A percentile compares a stretch with the other conserved stretches of the same genome.
phyloP scores from a whole-genome alignment of 2,329 filamentous ascomycete genomes.

The Alternaria sp. region DNA sequence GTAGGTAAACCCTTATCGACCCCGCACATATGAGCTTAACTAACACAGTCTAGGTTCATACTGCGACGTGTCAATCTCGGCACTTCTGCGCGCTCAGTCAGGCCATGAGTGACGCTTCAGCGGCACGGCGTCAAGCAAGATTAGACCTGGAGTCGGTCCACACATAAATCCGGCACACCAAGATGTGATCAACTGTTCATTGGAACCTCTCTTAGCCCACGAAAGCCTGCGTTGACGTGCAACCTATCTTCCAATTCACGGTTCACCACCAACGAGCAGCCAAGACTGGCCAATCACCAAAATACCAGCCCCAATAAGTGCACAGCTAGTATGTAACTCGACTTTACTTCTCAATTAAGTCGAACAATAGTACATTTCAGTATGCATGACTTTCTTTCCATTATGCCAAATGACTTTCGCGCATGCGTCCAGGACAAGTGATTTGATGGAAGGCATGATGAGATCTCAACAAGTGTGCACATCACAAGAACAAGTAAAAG shows the following conservation, averaged over 20 bases:
- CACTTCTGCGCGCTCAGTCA: neutral
- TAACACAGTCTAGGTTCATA: neutral
- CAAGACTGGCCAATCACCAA: neutral
- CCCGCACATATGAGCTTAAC: neutral
- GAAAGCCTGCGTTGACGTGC: neutral
- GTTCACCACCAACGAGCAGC: neutral
- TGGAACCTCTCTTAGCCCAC: neutral
- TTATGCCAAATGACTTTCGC: neutral
- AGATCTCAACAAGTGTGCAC: neutral
- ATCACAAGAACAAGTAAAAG: neutral
- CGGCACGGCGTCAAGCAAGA: neutral
- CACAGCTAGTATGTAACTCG: neutral
- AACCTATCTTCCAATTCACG: neutral
- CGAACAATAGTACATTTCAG: neutral
- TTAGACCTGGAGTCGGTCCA: neutral
- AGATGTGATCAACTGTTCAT: neutral
- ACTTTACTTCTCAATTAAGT: neutral
- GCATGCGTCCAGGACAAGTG: neutral
- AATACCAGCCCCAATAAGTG: neutral
- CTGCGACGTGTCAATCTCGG: neutral
- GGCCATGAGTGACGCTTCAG: neutral
- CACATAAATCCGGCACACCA: neutral
- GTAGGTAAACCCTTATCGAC: neutral
- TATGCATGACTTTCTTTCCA: neutral
- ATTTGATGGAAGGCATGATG: neutral